These are phyloP conservation scores for Arthrinium puccinioides DNA, from an alignment of 2,329 filamentous ascomycete species.

Conservation along the genomic window DNA sequence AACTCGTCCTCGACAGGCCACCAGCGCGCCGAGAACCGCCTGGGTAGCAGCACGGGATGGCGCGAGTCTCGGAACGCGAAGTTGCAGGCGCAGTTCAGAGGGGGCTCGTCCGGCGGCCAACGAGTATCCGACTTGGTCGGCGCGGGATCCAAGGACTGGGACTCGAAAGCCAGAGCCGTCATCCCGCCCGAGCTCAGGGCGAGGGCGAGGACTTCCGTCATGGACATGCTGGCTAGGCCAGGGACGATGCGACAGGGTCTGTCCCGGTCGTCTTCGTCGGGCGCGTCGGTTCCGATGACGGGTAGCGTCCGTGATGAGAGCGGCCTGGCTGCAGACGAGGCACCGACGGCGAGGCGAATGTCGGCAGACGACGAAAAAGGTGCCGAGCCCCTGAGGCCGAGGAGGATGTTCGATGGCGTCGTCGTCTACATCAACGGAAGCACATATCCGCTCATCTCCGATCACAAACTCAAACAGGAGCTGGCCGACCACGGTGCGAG, in stretches of 20 bases:
- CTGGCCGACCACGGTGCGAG: slow-evolving; percentile 67
- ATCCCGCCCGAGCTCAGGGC: slow-evolving; percentile 34
- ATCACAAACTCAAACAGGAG: slow-evolving; percentile 77
- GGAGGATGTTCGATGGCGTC: slow-evolving; percentile 59
- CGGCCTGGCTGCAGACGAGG: slow-evolving; percentile 15
- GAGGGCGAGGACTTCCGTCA: slow-evolving; percentile 36
- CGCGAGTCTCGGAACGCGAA: slow-evolving; percentile 62
- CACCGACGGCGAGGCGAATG: slow-evolving; percentile 13
- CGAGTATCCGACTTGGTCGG: slow-evolving; percentile 60
- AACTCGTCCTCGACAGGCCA: slow-evolving; percentile 72
- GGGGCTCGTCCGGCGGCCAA: slow-evolving; percentile 47
- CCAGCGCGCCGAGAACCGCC: slow-evolving; percentile 63
- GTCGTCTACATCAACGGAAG: slow-evolving; percentile 84
- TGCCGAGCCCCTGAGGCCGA: slow-evolving; percentile 31
- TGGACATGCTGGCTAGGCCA: slow-evolving; percentile 45
- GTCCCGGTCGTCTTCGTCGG: slow-evolving; percentile 8
- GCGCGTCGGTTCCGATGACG: not conserved
- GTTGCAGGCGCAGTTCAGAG: slow-evolving; percentile 60
- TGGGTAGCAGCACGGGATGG: slow-evolving; percentile 59
- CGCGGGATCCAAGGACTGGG: slow-evolving; percentile 51
- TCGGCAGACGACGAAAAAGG: slow-evolving; percentile 27
- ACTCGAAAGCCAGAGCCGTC: slow-evolving; percentile 33
- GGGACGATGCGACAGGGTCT: slow-evolving; percentile 29
- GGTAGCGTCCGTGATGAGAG: slow-evolving; percentile 3
- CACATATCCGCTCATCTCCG: slow-evolving; percentile 72